Percentiles rank a stretch among this genome's conserved stretches.
phyloP scores from a whole-genome alignment of 257 asterid species.

The Fraxinus anomala region DNA sequence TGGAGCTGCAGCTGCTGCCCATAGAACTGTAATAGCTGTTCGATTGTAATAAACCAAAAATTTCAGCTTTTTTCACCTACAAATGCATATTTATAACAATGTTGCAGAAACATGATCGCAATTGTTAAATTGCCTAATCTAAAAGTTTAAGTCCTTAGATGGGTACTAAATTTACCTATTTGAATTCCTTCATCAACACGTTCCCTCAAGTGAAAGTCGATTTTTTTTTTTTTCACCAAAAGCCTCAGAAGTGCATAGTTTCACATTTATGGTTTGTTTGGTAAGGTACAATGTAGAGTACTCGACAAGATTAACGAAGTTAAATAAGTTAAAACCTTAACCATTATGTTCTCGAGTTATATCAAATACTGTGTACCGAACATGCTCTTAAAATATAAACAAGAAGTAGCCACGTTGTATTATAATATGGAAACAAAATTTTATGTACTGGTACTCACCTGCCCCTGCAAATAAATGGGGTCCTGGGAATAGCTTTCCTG shows the following conservation, averaged over 20 bases:
- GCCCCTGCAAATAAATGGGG: constrained; percentile 95
- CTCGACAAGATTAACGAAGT: background rate
- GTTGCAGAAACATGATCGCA: background rate
- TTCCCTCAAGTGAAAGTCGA: background rate
- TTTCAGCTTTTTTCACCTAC: background rate
- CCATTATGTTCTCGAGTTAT: background rate
- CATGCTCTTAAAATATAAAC: too few relatives aligned
- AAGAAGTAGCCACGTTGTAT: too few relatives aligned
- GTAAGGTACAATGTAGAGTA: background rate
- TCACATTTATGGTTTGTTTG: background rate
- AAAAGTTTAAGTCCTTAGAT: background rate
- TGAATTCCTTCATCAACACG: background rate
- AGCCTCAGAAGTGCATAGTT: background rate
- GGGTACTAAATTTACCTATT: too few relatives aligned
- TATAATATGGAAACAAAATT: too few relatives aligned
- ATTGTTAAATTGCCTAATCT: background rate
- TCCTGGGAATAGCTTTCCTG: constrained; percentile 94
- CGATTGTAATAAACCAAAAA: background rate
- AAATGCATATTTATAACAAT: too few relatives aligned
- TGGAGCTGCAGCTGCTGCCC: constrained; percentile 95
- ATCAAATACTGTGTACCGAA: background rate
- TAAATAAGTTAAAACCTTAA: background rate
- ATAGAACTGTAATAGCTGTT: constrained; percentile 77
- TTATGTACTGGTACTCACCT: constrained; percentile 37
- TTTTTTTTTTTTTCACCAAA: too few relatives aligned